Evolutionary conservation across 352 stramenopile genomes (phyloP), one percentile per base, ranked within the genome.

Genomic region (Pythium aristosporum): DNA sequence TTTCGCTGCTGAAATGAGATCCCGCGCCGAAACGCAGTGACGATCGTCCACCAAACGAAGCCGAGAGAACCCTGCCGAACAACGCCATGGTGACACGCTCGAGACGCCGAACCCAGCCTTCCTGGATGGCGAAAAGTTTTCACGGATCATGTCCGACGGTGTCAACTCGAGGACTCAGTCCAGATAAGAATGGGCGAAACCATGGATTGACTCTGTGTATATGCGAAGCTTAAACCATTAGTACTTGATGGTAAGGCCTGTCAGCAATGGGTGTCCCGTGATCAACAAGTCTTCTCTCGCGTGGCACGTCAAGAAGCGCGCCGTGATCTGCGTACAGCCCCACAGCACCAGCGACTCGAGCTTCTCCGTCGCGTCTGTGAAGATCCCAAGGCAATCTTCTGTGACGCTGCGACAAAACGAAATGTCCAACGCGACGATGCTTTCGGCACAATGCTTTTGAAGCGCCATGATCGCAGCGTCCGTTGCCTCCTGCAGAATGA

Each of bases 321-420:
- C 76, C 0, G 81, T 91, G 59, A 94, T 83, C 77, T 92, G 85
- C 2, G 85, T 94, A 60, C 85, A 94, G 3, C 85, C 85, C 79
- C 80, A 92, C 2, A 94, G 67, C 48, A 85, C 74, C 2, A 94
- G 47, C 0, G 68, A 79, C 44, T 48, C 64, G 15, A 94, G 63
- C 1, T 73, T 76, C 10, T 84, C 70, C 11, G 71, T 69, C 4
- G 67, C 51, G 57, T 91, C 82, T 0, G 70, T 79, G 47, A 90
- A 87, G 37, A 82, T 65, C 1, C 85, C 85, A 6, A 94, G 63
- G 9, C 75, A 80, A 39, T 92, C 80, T 56, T 94, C 85, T 0
- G 75, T 74, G 13, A 94, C 77, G 20, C 81, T 81, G 15, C 85
- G 74, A 36, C 83, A 92, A 49, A 94, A 94, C 5, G 85, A 94